A percentile compares a stretch with the other conserved stretches of the same genome.
Evolutionary conservation across 2,329 filamentous ascomycete species (phyloP).

Genomic region (Stagonosporopsis cucurbitacearum): DNA sequence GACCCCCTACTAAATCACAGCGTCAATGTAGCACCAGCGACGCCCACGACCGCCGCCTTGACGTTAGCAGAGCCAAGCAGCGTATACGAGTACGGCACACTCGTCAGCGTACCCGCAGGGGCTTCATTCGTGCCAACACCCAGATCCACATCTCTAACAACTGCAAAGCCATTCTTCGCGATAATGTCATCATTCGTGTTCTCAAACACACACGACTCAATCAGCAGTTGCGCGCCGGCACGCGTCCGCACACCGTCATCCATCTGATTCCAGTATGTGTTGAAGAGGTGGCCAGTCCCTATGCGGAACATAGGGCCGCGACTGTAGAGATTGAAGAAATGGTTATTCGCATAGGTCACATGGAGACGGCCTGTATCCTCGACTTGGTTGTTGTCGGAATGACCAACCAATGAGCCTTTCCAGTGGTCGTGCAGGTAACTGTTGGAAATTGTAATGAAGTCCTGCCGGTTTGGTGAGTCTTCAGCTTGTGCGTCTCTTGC

Average conservation of each 20-base stretch:
- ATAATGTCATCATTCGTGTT: conserved; percentile 32
- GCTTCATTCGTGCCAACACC: conserved; percentile 35
- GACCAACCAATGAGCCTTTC: conserved; percentile 64
- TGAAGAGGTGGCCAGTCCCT: conserved; percentile 66
- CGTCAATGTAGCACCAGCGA: conserved; percentile 3
- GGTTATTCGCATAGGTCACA: conserved; percentile 70
- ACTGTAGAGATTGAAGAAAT: conserved; percentile 67
- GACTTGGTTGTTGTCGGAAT: conserved; percentile 61
- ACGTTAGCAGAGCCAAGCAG: conserved; percentile 40
- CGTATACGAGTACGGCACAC: conserved; percentile 7
- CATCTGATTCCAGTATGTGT: conserved; percentile 48
- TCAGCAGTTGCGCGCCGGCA: conserved; percentile 46
- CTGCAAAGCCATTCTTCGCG: conserved; percentile 37
- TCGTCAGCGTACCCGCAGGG: conserved; percentile 34
- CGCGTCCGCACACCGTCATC: conserved; percentile 45
- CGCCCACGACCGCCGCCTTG: conserved; percentile 45
- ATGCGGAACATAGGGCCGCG: conserved; percentile 67
- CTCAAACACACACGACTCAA: conserved; percentile 43
- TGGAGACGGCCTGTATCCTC: conserved; percentile 66
- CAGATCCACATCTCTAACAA: conserved; percentile 39
- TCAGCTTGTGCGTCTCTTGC: not conserved
- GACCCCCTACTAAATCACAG: not conserved
- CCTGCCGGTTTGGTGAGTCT: conserved; percentile 30
- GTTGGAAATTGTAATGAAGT: conserved; percentile 64
- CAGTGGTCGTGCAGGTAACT: conserved; percentile 61